Conservation (phyloP, 192 early-diverging fungal species). For the Allomyces macrogynus region DNA sequence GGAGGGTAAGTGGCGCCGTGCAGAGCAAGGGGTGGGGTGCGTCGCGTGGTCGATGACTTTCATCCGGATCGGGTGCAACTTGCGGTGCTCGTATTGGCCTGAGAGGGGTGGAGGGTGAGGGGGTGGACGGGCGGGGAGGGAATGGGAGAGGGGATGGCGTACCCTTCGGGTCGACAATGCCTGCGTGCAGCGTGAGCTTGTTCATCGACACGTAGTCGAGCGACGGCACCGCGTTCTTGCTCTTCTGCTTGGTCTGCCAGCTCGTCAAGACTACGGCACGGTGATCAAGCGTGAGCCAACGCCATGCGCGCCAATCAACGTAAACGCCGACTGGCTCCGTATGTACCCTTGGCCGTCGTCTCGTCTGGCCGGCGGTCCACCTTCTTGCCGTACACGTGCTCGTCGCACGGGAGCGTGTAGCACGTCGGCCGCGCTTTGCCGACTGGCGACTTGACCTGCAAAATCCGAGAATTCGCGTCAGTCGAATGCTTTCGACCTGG, state of each 20-base stretch:
- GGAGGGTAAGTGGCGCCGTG: conserved; percentile 21
- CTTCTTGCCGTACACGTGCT: conserved; percentile 28
- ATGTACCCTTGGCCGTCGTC: conserved; percentile 19
- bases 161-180: conserved; percentile 19
- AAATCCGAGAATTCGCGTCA: neutral
- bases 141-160: conserved; percentile 2
- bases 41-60: conserved; percentile 19
- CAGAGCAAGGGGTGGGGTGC: conserved; percentile 5
- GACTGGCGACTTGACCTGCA: conserved; percentile 17
- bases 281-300: neutral
- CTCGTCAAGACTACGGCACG: conserved; percentile 22
- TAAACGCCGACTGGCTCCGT: neutral
- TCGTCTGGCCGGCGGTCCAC: conserved; percentile 20
- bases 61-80: conserved; percentile 23
- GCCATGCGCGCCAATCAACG: neutral
- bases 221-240: conserved; percentile 17
- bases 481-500: too few relatives aligned
- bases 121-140: too few relatives aligned
- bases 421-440: conserved; percentile 26
- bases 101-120: neutral
- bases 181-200: conserved; percentile 20
- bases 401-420: conserved; percentile 22
- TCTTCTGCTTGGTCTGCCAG: conserved; percentile 22
- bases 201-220: conserved; percentile 42
- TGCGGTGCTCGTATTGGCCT: conserved; percentile 14